Conservation (phyloP, 1,284 basidiomycete genomes). For the Ceratobasidium theobromae region DNA sequence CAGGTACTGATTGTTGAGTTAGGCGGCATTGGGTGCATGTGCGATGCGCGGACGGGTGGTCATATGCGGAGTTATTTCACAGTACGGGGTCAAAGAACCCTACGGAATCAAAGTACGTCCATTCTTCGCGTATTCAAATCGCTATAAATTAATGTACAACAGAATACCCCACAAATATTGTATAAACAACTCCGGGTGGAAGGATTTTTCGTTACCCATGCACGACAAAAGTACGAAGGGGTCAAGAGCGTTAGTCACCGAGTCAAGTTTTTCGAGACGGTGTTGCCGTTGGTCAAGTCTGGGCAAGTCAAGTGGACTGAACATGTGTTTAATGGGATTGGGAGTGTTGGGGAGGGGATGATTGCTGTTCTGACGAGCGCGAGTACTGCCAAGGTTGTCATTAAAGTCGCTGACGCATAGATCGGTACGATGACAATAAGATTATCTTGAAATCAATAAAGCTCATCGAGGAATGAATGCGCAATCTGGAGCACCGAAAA, state of each 20-base stretch:
- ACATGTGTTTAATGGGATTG: constrained; percentile 12
- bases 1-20: background rate
- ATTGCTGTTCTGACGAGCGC: background rate
- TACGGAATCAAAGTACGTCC: constrained; percentile 34
- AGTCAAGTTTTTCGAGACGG: background rate
- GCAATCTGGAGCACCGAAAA: too few relatives aligned
- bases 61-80: constrained; percentile 35
- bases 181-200: constrained; percentile 34
- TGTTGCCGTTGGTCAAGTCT: background rate
- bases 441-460: too few relatives aligned
- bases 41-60: background rate
- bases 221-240: background rate
- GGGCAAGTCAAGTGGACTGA: constrained; percentile 4
- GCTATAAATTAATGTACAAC: background rate
- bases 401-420: constrained; percentile 15
- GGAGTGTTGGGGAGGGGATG: background rate
- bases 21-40: background rate
- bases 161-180: constrained; percentile 37
- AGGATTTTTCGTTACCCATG: constrained; percentile 35
- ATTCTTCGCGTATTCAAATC: background rate
- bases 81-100: constrained; percentile 34
- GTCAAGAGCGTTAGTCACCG: background rate
- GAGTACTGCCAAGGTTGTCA: constrained; percentile 6
- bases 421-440: too few relatives aligned
- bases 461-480: too few relatives aligned